These are phyloP conservation scores for Peniophora sp. DNA, from an alignment of 1,284 basidiomycete genomes.

Conservation along the genomic window DNA sequence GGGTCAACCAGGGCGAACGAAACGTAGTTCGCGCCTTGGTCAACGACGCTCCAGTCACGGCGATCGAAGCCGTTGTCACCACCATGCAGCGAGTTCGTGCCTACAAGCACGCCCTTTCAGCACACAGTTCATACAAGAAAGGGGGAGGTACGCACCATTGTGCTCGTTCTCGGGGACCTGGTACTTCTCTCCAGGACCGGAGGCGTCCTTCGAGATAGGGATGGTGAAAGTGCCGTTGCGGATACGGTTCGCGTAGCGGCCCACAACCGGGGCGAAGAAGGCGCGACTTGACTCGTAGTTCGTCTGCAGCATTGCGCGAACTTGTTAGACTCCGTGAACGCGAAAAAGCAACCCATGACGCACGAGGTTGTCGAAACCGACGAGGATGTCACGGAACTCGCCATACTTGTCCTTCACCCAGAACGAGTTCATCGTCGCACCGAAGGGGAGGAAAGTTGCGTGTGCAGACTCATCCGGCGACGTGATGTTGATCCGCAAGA, in stretches of 20 bases:
- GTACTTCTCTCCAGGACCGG: conserved; percentile 26
- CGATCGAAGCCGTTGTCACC: conserved; percentile 36
- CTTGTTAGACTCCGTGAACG: neutral
- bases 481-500: neutral
- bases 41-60: conserved; percentile 25
- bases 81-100: conserved; percentile 31
- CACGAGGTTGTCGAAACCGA: conserved; percentile 28
- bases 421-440: conserved; percentile 31
- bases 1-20: conserved; percentile 33
- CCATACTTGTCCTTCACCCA: conserved; percentile 39
- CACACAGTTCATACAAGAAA: neutral
- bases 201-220: conserved; percentile 33
- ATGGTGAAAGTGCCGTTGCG: conserved; percentile 42
- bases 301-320: conserved; percentile 8
- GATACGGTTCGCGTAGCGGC: conserved; percentile 36
- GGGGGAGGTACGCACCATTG: conserved; percentile 16
- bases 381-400: conserved; percentile 30
- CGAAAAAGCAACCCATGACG: neutral
- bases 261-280: conserved; percentile 35
- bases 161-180: conserved; percentile 36
- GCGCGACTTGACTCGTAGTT: conserved; percentile 27
- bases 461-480: conserved; percentile 32
- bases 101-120: conserved; percentile 4
- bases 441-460: conserved; percentile 33
- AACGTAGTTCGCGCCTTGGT: conserved; percentile 24